phyloP scores from a whole-genome alignment of 768 basidiomycete genomes.

The Lanmaoa rubissima region DNA sequence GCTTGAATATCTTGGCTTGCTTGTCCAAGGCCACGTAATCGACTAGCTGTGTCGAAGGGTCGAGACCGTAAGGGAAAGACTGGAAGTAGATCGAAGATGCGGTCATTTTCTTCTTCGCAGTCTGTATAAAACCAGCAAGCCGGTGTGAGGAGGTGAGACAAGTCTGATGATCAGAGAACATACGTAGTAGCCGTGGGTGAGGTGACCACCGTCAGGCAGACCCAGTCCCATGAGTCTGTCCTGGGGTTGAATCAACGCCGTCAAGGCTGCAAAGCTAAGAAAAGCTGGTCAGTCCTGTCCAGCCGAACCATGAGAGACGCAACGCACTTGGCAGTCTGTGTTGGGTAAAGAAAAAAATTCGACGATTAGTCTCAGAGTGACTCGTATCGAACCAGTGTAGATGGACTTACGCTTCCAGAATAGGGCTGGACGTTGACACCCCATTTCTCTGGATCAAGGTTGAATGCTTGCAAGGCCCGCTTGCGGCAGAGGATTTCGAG shows the following conservation, averaged over 20 bases:
- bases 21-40: conserved; percentile 80
- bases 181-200: conserved; percentile 97
- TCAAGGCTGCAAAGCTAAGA: conserved; percentile 89
- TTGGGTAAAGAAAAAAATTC: not conserved
- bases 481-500: conserved; percentile 93
- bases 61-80: conserved; percentile 89
- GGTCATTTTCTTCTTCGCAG: conserved; percentile 99
- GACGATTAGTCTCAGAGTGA: conserved; percentile 11
- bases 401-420: conserved; percentile 74
- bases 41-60: conserved; percentile 80
- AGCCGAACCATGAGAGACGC: not conserved
- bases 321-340: conserved; percentile 83
- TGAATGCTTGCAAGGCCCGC: conserved; percentile 94
- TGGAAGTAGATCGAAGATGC: conserved; percentile 99
- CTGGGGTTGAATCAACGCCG: conserved; percentile 93
- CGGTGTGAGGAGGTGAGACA: not conserved
- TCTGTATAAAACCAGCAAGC: conserved; percentile 43
- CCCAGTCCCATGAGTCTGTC: conserved; percentile 99
- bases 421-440: conserved; percentile 99
- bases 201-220: conserved; percentile 94
- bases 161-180: conserved; percentile 25
- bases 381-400: not conserved
- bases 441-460: conserved; percentile 91
- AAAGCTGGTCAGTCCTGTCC: conserved; percentile 10
- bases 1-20: conserved; percentile 95